Evolutionary conservation across 805 yeast genomes (phyloP).

Genomic region (Trichomonascus vanleenenianus): DNA sequence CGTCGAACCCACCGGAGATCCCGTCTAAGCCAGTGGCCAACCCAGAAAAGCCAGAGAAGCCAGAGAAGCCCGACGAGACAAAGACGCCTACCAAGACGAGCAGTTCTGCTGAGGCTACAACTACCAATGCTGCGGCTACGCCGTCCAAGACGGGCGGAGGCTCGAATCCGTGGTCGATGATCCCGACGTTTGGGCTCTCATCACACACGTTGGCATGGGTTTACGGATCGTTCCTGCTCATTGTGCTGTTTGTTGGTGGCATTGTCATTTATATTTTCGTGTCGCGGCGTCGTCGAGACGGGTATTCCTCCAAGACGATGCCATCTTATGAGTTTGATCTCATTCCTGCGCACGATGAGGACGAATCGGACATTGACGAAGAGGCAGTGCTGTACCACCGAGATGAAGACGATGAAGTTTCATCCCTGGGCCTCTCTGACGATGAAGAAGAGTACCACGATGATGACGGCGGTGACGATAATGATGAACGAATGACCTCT

Average conservation of each 20-base stretch:
- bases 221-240: constrained; percentile 36
- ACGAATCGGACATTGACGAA: constrained; percentile 14
- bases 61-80: background rate
- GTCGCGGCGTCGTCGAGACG: constrained; percentile 28
- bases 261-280: constrained; percentile 34
- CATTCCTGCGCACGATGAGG: constrained; percentile 16
- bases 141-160: constrained; percentile 7
- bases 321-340: constrained; percentile 20
- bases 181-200: constrained; percentile 28
- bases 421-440: constrained; percentile 2
- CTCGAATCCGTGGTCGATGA: constrained; percentile 13
- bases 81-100: constrained; percentile 2
- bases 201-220: constrained; percentile 24
- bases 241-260: constrained; percentile 34
- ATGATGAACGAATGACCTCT: background rate
- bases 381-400: background rate
- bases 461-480: constrained; percentile 2
- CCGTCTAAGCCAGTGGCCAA: constrained; percentile 9
- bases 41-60: constrained; percentile 2
- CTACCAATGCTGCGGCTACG: constrained; percentile 2
- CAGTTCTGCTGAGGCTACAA: constrained; percentile 2
- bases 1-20: constrained; percentile 4
- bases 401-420: constrained; percentile 4
- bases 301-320: constrained; percentile 9
- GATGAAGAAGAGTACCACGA: constrained; percentile 5